Percentiles rank a stretch among this genome's conserved stretches.
These are phyloP conservation scores for Cairneyella variabilis DNA, from an alignment of 495 filamentous ascomycete species.

Conservation along the genomic window DNA sequence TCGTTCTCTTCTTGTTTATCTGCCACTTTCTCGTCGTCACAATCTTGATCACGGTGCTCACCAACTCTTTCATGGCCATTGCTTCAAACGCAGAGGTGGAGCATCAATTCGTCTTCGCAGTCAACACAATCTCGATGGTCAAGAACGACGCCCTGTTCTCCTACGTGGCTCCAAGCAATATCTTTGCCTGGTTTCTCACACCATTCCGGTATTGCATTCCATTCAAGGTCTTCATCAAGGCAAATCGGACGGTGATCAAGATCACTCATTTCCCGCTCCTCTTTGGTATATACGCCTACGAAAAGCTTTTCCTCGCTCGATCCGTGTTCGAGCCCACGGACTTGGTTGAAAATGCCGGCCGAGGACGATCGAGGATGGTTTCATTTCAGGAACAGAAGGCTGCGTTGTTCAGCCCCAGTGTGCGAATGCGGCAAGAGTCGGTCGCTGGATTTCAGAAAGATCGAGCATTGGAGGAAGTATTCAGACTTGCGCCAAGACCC, in stretches of 20 bases:
- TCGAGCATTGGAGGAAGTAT: constrained; percentile 87
- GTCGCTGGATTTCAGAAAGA: constrained; percentile 84
- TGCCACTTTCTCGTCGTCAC: constrained; percentile 94
- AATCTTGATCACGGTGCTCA: constrained; percentile 86
- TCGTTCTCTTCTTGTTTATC: constrained; percentile 83
- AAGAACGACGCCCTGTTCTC: constrained; percentile 93
- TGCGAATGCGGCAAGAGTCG: constrained; percentile 74
- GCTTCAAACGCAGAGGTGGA: constrained; percentile 89
- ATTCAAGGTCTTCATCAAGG: constrained; percentile 69
- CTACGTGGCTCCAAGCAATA: constrained; percentile 84
- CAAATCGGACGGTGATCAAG: constrained; percentile 87
- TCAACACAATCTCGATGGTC: constrained; percentile 94
- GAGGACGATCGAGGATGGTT: constrained; percentile 35
- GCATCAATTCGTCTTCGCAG: constrained; percentile 89
- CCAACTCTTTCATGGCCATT: constrained; percentile 91
- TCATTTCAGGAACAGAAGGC: constrained; percentile 51
- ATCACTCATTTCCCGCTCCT: constrained; percentile 83
- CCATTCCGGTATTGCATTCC: constrained; percentile 76
- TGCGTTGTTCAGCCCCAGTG: constrained; percentile 61
- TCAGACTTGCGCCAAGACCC: constrained; percentile 52
- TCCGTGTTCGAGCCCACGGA: constrained; percentile 74
- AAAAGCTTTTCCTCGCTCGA: constrained; percentile 66
- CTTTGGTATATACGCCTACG: constrained; percentile 81
- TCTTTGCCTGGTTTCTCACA: constrained; percentile 80
- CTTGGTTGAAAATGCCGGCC: constrained; percentile 48